Evolutionary conservation across 306 rosid genomes (phyloP), one percentile per base, ranked within the genome.

Genomic region (Leucaena leucocephala): DNA sequence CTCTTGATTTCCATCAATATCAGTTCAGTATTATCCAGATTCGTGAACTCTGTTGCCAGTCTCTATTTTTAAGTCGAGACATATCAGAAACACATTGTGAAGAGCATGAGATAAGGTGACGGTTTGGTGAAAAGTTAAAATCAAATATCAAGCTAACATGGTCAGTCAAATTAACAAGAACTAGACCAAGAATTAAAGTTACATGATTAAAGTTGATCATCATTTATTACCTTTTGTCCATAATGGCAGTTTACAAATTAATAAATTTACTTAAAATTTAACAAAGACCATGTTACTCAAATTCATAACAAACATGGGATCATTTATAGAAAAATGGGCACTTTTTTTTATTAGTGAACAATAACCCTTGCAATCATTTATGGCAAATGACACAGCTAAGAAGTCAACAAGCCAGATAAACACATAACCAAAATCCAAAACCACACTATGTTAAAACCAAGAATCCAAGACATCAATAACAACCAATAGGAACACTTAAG

Each of bases 71-170:
- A n/a, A n/a, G n/a, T n/a, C n/a, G n/a, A n/a, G n/a, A n/a, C n/a
- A n/a, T n/a, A n/a, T n/a, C n/a, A n/a, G n/a, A n/a, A 36, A 36
- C 49, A 12, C 65, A 35, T 36, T 17, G 21, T 4, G 8, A 52
- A 54, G 35, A 45, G 36, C n/a, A 73, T 15, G 27, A 39, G 66
- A 72, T 17, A 33, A 33, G 34, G 8, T 52, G 15, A 17, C 43
- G 3, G 8, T 16, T 72, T 17, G 12, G 35, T 52, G 12, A 27
- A 35, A 36, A 72, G 2, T 35, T 52, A 52, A 48, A 72, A 72
- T 36, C 64, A 33, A 72, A 72, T 50, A 67, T 67, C 52, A 68
- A 42, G 71, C 71, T 66, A 66, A 39, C 71, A 68, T 19, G 72
- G 67, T 61, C 34, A n/a, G 42, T 33, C 52, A 68, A 68, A 68